These are phyloP conservation scores for Xylaria castorea DNA, from an alignment of 495 filamentous ascomycete species.

Conservation along the genomic window DNA sequence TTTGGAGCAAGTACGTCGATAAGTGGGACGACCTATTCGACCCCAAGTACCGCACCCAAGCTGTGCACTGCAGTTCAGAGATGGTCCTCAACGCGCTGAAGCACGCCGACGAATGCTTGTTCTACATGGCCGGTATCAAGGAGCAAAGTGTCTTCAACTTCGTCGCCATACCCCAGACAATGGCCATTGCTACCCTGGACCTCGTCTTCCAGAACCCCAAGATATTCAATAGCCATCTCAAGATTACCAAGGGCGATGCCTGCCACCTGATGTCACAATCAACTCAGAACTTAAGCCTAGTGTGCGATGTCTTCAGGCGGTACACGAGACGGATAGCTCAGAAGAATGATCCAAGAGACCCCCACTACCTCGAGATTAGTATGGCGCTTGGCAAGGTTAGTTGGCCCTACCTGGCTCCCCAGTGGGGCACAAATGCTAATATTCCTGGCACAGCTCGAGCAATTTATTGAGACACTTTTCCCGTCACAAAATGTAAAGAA, in stretches of 20 bases:
- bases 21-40: slow-evolving; percentile 90
- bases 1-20: slow-evolving; percentile 93
- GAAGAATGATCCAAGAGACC: slow-evolving; percentile 94
- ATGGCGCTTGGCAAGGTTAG: slow-evolving; percentile 86
- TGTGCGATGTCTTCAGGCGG: slow-evolving; percentile 79
- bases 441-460: slow-evolving; percentile 74
- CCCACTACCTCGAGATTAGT: slow-evolving; percentile 92
- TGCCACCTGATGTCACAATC: slow-evolving; percentile 91
- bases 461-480: slow-evolving; percentile 96
- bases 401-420: neutral
- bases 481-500: slow-evolving; percentile 66
- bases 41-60: slow-evolving; percentile 77
- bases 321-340: slow-evolving; percentile 84
- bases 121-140: slow-evolving; percentile 93
- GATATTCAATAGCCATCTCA: slow-evolving; percentile 87
- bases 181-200: slow-evolving; percentile 95
- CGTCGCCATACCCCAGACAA: slow-evolving; percentile 94
- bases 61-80: slow-evolving; percentile 88
- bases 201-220: slow-evolving; percentile 90
- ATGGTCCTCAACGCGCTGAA: slow-evolving; percentile 90
- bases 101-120: slow-evolving; percentile 91
- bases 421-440: neutral
- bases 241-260: slow-evolving; percentile 95
- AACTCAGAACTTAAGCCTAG: slow-evolving; percentile 81
- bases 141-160: slow-evolving; percentile 99